Percentiles rank a stretch among this genome's conserved stretches.
These are phyloP conservation scores for Candida gigantensis DNA, from an alignment of 1,139 yeast species.

Conservation along the genomic window DNA sequence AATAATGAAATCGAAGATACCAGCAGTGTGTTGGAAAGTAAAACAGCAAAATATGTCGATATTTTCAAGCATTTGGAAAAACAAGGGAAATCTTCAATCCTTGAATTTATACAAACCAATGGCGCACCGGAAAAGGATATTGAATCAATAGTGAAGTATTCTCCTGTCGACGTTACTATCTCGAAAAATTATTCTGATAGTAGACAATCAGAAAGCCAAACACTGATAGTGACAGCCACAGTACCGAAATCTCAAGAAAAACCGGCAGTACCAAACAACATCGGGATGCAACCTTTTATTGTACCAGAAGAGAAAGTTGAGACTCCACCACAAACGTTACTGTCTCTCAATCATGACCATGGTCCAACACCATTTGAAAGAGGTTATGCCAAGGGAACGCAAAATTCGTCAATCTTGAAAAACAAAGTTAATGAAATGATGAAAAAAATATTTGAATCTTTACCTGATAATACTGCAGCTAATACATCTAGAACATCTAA, in stretches of 20 bases:
- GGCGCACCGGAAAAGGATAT: slow-evolving; percentile 25
- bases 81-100: slow-evolving; percentile 38
- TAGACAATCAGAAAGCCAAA: slow-evolving; percentile 5
- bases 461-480: slow-evolving; percentile 7
- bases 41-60: slow-evolving; percentile 45
- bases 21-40: slow-evolving; percentile 55
- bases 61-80: slow-evolving; percentile 41
- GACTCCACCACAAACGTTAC: slow-evolving; percentile 1
- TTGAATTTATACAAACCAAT: slow-evolving; percentile 23
- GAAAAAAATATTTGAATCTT: slow-evolving; percentile 10
- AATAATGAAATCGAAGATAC: slow-evolving; percentile 49
- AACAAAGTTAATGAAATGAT: slow-evolving; percentile 19
- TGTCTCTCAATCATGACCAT: slow-evolving; percentile 23
- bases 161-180: slow-evolving; percentile 37
- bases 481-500: neutral
- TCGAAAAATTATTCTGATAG: slow-evolving; percentile 16
- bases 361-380: slow-evolving; percentile 35
- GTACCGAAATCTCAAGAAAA: slow-evolving; percentile 1
- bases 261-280: slow-evolving; percentile 3
- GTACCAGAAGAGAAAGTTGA: slow-evolving; percentile 14
- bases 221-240: neutral
- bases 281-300: slow-evolving; percentile 33
- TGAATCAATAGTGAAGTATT: slow-evolving; percentile 20
- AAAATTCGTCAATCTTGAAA: slow-evolving; percentile 29
- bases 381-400: slow-evolving; percentile 38